Percentiles rank a stretch among this genome's conserved stretches.
Evolutionary conservation across 2,329 filamentous ascomycete genomes (phyloP).

Genomic region (Hirsutella thompsonii): DNA sequence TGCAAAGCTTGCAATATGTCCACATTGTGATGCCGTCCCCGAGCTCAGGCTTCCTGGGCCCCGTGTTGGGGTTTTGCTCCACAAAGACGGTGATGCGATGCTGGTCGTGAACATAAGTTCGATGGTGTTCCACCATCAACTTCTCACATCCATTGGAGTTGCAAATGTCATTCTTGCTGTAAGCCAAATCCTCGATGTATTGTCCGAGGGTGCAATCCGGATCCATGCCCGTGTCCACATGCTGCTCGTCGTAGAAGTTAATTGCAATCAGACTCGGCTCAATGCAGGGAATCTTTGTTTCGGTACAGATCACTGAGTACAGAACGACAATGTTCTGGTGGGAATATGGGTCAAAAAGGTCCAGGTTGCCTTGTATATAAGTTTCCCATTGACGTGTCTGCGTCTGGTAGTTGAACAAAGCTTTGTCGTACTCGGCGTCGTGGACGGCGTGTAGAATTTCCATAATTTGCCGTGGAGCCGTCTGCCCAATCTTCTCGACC

Average conservation of each 20-base stretch:
- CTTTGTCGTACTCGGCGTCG: slow-evolving; percentile 93
- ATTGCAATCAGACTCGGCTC: slow-evolving; percentile 85
- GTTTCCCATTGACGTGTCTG: slow-evolving; percentile 95
- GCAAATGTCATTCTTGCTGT: slow-evolving; percentile 64
- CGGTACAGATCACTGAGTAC: slow-evolving; percentile 86
- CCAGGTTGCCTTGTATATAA: slow-evolving; percentile 75
- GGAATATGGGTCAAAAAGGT: slow-evolving; percentile 86
- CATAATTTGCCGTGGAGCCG: slow-evolving; percentile 74
- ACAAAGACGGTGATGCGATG: slow-evolving; percentile 87
- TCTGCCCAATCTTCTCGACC: slow-evolving; percentile 73
- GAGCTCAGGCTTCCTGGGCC: slow-evolving; percentile 26
- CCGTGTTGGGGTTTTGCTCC: slow-evolving; percentile 40
- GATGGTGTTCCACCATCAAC: slow-evolving; percentile 83
- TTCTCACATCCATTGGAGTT: slow-evolving; percentile 75
- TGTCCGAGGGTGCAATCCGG: slow-evolving; percentile 89
- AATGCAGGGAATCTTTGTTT: slow-evolving; percentile 83
- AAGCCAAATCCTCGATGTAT: slow-evolving; percentile 84
- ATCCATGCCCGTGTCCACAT: slow-evolving; percentile 57
- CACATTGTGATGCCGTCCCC: slow-evolving; percentile 77
- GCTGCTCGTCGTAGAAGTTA: slow-evolving; percentile 88
- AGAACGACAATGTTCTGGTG: slow-evolving; percentile 95
- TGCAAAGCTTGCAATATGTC: slow-evolving; percentile 89
- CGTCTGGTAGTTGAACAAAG: slow-evolving; percentile 82
- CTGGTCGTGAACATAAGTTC: slow-evolving; percentile 93
- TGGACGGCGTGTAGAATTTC: slow-evolving; percentile 92